Evolutionary conservation across 2,329 filamentous ascomycete genomes (phyloP).

Genomic region (Alternaria hordeiaustralica): DNA sequence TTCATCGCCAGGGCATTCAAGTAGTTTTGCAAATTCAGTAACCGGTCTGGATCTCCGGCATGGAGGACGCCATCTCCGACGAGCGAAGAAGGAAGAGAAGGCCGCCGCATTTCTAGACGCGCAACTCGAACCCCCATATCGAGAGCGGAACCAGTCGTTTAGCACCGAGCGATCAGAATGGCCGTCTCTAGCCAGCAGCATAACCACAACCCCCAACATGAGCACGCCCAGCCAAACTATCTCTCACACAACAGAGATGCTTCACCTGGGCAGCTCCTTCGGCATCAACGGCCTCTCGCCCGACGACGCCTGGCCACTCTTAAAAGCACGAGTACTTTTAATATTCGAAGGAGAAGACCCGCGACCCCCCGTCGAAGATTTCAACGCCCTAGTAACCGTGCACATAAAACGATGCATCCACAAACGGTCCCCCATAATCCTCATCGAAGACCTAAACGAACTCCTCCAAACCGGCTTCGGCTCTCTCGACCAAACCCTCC

Average conservation of each 20-base stretch:
- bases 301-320: slow-evolving; percentile 82
- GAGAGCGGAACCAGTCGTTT: slow-evolving; percentile 48
- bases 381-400: slow-evolving; percentile 79
- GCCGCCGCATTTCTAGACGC: slow-evolving; percentile 48
- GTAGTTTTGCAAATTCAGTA: slow-evolving; percentile 79
- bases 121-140: slow-evolving; percentile 39
- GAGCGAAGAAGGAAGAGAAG: slow-evolving; percentile 70
- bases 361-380: slow-evolving; percentile 80
- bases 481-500: slow-evolving; percentile 82
- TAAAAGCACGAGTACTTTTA: slow-evolving; percentile 76
- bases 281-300: slow-evolving; percentile 57
- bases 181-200: slow-evolving; percentile 34
- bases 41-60: slow-evolving; percentile 81
- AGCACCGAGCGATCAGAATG: slow-evolving; percentile 49
- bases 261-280: slow-evolving; percentile 54
- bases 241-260: slow-evolving; percentile 49
- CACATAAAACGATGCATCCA: slow-evolving; percentile 81
- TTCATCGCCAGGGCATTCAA: slow-evolving; percentile 71
- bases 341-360: slow-evolving; percentile 84
- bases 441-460: slow-evolving; percentile 79
- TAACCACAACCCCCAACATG: slow-evolving; percentile 32
- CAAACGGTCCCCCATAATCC: slow-evolving; percentile 70
- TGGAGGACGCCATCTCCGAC: slow-evolving; percentile 75
- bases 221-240: slow-evolving; percentile 36
- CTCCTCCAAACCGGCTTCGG: slow-evolving; percentile 81